phyloP scores from a whole-genome alignment of 805 yeast genomes.

The Nakazawaea ambrosiae region DNA sequence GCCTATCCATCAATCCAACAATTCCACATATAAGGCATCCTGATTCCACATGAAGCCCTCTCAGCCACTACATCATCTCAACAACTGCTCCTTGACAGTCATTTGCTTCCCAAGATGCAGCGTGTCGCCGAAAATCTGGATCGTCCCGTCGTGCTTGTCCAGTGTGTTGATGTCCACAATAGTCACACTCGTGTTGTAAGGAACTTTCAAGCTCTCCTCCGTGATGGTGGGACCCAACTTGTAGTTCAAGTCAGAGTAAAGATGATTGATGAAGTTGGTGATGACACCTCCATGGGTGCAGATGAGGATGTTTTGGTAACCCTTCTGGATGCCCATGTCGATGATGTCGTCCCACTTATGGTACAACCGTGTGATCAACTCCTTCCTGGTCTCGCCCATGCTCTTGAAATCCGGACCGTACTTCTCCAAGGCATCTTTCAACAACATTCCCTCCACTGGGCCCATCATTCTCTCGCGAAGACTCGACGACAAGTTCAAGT shows the following conservation, averaged over 20 bases:
- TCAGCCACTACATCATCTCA: constrained; percentile 32
- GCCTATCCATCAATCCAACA: too few species aligned
- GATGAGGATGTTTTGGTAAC: constrained; percentile 44
- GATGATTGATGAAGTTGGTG: constrained; percentile 47
- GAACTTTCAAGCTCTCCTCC: constrained; percentile 42
- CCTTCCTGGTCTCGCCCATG: constrained; percentile 53
- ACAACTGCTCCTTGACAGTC: constrained; percentile 39
- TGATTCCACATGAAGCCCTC: too few species aligned
- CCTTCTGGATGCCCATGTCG: constrained; percentile 25
- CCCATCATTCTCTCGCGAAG: constrained; percentile 80
- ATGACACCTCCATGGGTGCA: constrained; percentile 84
- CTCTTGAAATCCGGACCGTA: constrained; percentile 56
- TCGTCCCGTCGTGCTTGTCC: constrained; percentile 30
- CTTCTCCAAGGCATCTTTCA: constrained; percentile 52
- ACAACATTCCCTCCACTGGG: constrained; percentile 64
- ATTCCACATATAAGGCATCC: too few species aligned
- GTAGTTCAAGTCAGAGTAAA: constrained; percentile 33
- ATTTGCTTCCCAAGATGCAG: constrained; percentile 56
- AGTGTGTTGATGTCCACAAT: constrained; percentile 48
- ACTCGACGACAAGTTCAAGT: constrained; percentile 28
- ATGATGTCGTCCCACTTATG: constrained; percentile 37
- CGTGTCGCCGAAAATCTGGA: constrained; percentile 58
- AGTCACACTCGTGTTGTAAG: constrained; percentile 71
- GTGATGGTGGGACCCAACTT: constrained; percentile 30
- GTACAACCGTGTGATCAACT: constrained; percentile 41